Evolutionary conservation across 371 early-diverging fungal species (phyloP), one percentile per base, ranked within the genome.

Genomic region (Cokeromyces recurvatus): DNA sequence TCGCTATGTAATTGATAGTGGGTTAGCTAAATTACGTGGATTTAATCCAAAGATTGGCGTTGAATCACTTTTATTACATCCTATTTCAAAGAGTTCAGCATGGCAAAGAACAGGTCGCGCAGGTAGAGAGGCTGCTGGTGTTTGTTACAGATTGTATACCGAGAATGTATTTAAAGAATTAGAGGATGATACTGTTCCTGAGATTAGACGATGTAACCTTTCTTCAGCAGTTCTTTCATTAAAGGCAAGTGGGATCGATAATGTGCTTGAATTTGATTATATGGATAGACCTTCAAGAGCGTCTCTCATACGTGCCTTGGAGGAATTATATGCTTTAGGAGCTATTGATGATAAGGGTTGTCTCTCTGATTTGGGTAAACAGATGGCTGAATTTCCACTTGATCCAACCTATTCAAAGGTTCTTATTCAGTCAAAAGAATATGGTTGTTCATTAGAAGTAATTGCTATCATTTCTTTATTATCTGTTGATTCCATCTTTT

Each of bases 1-100:
- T 43, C 91, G 89, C 17, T 98, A 98, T 72, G 99, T 99, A 32
- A 85, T 99, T 29, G 99, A 99, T 59, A 92, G 94, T 32, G 99
- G 99, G 0, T 85, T 97, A 48, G 82, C 95, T 7, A 99, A 99
- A 63, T 87, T 94, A 55, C 97, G 95, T 70, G 95, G 92, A 19
- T 94, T 91, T 67, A 94, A 96, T 66, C 95, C 97, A 31, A 85
- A 94, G 27, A 84, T 94, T 38, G 89, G 93, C 29, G 86, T 93
- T 32, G 97, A 98, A 59, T 84, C 90, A 7, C 72, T 98, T 25
- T 68, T 87, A 32, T 82, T 95, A 0, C 81, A 86, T 41, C 92
- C 92, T 14, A 89, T 98, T 20, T 92, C 94, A 21, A 91, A 96
- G 59, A 89, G 94, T 21, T 90, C 95, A 14, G 97, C 99, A 2